A percentile compares a stretch with the other conserved stretches of the same genome.
Conservation (phyloP, 164 flowering plant species). For the Nymphaea thermarum region DNA sequence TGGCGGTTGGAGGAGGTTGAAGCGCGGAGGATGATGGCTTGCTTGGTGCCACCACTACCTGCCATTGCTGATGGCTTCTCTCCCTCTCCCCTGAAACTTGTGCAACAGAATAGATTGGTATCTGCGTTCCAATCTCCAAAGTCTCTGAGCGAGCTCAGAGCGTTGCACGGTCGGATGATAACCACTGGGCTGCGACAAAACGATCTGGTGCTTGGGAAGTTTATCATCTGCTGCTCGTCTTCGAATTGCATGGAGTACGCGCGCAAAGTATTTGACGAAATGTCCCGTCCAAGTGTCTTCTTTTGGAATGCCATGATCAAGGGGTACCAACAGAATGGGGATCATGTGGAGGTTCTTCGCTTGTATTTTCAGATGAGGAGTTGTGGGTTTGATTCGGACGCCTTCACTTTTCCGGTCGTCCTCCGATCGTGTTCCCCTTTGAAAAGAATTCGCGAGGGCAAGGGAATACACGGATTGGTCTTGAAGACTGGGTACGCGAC, state of each 20-base stretch:
- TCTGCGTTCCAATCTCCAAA: conserved; percentile 15
- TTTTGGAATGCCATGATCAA: conserved; percentile 26
- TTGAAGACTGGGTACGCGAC: conserved; percentile 9
- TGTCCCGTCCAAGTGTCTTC: conserved; percentile 13
- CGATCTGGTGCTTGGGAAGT: conserved; percentile 13
- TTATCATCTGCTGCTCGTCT: conserved; percentile 13
- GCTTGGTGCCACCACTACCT: neutral
- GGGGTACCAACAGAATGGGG: conserved; percentile 14
- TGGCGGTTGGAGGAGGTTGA: neutral
- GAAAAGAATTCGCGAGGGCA: conserved; percentile 6
- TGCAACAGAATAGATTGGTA: no score
- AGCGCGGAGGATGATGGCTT: conserved; percentile 4
- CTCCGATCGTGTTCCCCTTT: conserved; percentile 12
- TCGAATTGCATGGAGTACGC: conserved; percentile 15
- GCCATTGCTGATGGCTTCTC: no score
- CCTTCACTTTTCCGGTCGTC: conserved; percentile 21
- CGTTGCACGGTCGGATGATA: conserved; percentile 18
- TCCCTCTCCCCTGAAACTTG: no score
- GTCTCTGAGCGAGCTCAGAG: conserved; percentile 11
- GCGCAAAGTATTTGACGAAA: conserved; percentile 9
- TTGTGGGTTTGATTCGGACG: conserved; percentile 13
- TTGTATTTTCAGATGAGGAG: conserved; percentile 15
- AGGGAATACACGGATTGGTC: conserved; percentile 18
- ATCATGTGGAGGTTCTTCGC: conserved; percentile 7
- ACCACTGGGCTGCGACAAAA: conserved; percentile 14